These are phyloP conservation scores for Chaetomiaceae sp. DNA, from an alignment of 2,329 filamentous ascomycete species.

Conservation along the genomic window DNA sequence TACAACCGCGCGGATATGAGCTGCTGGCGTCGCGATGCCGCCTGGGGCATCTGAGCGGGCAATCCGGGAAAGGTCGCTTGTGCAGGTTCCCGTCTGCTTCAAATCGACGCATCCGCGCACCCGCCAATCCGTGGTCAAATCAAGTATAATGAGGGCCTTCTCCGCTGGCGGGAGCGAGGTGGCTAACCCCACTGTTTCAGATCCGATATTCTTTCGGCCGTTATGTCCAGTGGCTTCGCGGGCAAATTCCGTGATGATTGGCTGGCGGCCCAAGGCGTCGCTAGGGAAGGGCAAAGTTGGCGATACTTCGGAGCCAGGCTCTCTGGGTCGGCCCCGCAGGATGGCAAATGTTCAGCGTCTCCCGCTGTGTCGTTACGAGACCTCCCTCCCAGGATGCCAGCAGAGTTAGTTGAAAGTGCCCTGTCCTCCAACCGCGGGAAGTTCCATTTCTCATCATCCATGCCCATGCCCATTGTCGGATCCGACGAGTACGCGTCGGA, in stretches of 20 bases:
- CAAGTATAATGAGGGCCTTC: slow-evolving; percentile 17
- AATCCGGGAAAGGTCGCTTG: slow-evolving; percentile 33
- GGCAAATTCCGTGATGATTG: slow-evolving; percentile 16
- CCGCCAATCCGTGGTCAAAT: slow-evolving; percentile 26
- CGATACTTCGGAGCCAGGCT: slow-evolving; percentile 13
- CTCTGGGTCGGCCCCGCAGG: slow-evolving; percentile 7
- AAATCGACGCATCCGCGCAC: slow-evolving; percentile 29
- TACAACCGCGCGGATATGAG: slow-evolving; percentile 33
- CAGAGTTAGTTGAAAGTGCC: background rate
- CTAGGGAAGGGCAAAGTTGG: slow-evolving; percentile 1
- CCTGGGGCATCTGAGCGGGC: slow-evolving; percentile 19
- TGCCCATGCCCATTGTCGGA: slow-evolving; percentile 6
- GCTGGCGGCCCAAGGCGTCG: slow-evolving; percentile 4
- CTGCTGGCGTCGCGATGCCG: slow-evolving; percentile 27
- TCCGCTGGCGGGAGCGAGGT: slow-evolving; percentile 17
- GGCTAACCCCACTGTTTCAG: slow-evolving; percentile 31
- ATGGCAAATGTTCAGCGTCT: background rate
- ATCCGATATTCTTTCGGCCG: slow-evolving; percentile 29
- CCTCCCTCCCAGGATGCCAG: background rate
- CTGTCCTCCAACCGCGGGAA: background rate
- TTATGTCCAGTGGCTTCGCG: slow-evolving; percentile 23
- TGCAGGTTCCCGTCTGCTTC: slow-evolving; percentile 38
- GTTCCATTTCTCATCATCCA: background rate
- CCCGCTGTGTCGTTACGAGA: slow-evolving; percentile 4
- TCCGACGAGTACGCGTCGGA: background rate